Evolutionary conservation across 805 yeast genomes (phyloP).

Genomic region (Wickerhamiella qilinensis): DNA sequence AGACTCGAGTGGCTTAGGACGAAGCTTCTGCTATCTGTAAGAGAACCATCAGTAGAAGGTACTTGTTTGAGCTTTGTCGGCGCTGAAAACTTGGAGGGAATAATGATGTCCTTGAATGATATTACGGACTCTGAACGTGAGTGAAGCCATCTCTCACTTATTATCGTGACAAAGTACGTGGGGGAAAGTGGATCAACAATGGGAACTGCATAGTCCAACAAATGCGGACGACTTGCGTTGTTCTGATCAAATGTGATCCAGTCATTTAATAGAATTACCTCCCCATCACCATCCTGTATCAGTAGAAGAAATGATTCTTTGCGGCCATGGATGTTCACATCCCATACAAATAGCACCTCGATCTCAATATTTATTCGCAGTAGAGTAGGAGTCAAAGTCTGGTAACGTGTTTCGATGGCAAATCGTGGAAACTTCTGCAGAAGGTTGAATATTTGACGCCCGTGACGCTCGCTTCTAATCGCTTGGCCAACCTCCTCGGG

Average conservation of each 20-base stretch:
- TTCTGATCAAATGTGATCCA: slow-evolving; percentile 34
- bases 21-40: not conserved
- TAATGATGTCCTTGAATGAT: slow-evolving; percentile 30
- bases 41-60: not conserved
- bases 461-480: slow-evolving; percentile 51
- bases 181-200: slow-evolving; percentile 45
- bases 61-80: slow-evolving; percentile 32
- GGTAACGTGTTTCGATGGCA: slow-evolving; percentile 40
- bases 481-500: slow-evolving; percentile 75
- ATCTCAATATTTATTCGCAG: slow-evolving; percentile 51
- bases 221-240: slow-evolving; percentile 36
- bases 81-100: slow-evolving; percentile 52
- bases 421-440: slow-evolving; percentile 62
- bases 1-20: not conserved
- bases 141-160: slow-evolving; percentile 79
- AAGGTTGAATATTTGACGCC: slow-evolving; percentile 35
- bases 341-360: slow-evolving; percentile 69
- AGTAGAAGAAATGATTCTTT: slow-evolving; percentile 51
- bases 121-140: slow-evolving; percentile 50
- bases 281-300: slow-evolving; percentile 78
- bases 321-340: slow-evolving; percentile 40
- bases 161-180: slow-evolving; percentile 49
- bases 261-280: slow-evolving; percentile 46
- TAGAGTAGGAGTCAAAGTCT: slow-evolving; percentile 62
- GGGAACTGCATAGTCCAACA: slow-evolving; percentile 50